Evolutionary conservation across 164 flowering plant genomes (phyloP), one percentile per base, ranked within the genome.

Genomic region (Brasenia schreberi): DNA sequence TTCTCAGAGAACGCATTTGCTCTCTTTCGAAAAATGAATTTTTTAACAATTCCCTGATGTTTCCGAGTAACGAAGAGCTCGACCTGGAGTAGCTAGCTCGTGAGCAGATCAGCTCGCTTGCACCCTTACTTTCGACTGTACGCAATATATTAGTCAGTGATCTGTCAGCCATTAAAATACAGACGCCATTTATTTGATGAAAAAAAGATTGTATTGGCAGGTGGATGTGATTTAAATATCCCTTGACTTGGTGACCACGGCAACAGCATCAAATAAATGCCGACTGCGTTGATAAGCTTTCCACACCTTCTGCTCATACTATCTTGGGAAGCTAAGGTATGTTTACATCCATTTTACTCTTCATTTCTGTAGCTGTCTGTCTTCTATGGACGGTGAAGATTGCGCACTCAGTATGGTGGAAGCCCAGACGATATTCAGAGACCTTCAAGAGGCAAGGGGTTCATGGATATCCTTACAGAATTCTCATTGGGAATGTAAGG

Each of bases 361-460:
- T 45, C 53, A 4, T 45, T 45, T 7, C 53, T 45, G 53, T 45
- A 45, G 3, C 1, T 7, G 27, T 1, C 5, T 45, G 11, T 45
- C 53, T 12, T 45, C 53, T 2, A 12, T 12, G 7, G 53, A 2
- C 53, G 2, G 11, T 45, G 11, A 45, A 7, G 53, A 12, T 12
- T 45, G 53, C 53, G 5, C 0, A 12, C 2, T 45, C 53, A 45
- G 59, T 81, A 43, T 80, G 84, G 86, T 79, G 80, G 84, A 83
- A 56, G 67, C 87, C 89, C 59, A 81, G 67, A 70, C 59, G 63
- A 66, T 69, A 76, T 63, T 81, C 77, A 73, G 77, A 66, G 75
- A 19, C 56, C 0, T 67, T 83, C 27, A 79, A 64, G 68, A 66
- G 71, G 62, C 86, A 83, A 61, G 89, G 85, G 6, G 70, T 85